phyloP scores from a whole-genome alignment of 2,329 filamentous ascomycete genomes.

The Arthrobotrys iridis region DNA sequence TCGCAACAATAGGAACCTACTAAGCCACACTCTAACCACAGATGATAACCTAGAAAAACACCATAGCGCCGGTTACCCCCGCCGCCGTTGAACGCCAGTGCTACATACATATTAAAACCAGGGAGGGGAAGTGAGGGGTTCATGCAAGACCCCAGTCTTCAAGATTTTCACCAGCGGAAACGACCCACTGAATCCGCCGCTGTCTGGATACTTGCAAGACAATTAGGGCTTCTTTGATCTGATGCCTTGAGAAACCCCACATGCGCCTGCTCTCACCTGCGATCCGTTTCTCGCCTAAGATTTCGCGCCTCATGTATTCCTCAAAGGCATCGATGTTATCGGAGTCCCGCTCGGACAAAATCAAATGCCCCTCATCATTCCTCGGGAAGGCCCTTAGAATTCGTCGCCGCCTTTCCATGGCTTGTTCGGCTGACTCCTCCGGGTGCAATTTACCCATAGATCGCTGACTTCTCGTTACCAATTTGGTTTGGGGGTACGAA shows the following conservation, averaged over 20 bases:
- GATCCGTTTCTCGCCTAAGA: conserved; percentile 34
- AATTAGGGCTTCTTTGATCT: conserved; percentile 48
- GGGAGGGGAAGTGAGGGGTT: not conserved
- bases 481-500: conserved; percentile 23
- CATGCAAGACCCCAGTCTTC: conserved; percentile 51
- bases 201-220: conserved; percentile 46
- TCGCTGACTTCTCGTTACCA: conserved; percentile 19
- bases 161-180: conserved; percentile 40
- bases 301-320: conserved; percentile 44
- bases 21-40: not conserved
- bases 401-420: conserved; percentile 31
- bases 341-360: conserved; percentile 42
- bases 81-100: not conserved
- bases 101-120: not conserved
- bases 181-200: conserved; percentile 41
- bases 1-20: not conserved
- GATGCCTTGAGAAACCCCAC: conserved; percentile 51
- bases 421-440: conserved; percentile 31
- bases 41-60: not conserved
- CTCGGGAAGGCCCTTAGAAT: conserved; percentile 34
- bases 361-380: conserved; percentile 17
- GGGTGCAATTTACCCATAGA: conserved; percentile 36
- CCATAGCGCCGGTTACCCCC: not conserved
- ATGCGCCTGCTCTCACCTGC: conserved; percentile 45
- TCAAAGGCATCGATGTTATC: conserved; percentile 37